Conservation (phyloP, 2,329 filamentous ascomycete species). For the Colletotrichum orchidophilum region DNA sequence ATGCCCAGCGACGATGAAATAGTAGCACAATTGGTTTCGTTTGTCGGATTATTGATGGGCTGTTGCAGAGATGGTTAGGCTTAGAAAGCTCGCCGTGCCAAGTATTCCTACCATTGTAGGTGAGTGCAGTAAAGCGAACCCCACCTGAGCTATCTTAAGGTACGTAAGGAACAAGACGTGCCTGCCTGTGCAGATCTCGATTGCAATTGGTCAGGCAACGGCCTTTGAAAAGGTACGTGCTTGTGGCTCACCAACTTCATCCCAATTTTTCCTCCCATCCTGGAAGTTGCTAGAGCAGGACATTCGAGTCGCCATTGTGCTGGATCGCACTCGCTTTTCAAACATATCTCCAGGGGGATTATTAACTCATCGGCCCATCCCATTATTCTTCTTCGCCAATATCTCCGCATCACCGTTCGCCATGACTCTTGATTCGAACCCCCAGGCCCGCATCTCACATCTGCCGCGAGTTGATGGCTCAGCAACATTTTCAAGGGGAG, state of each 20-base stretch:
- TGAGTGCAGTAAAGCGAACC: background rate
- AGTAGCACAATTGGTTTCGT: background rate
- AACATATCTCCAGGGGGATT: background rate
- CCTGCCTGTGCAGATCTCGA: background rate
- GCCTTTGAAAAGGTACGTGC: slow-evolving; percentile 18
- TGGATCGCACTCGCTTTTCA: background rate
- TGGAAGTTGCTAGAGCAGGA: background rate
- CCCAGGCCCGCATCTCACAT: slow-evolving; percentile 63
- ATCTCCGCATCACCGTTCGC: background rate
- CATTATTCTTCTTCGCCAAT: background rate
- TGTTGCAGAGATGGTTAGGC: background rate
- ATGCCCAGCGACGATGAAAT: background rate
- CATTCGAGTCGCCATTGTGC: background rate
- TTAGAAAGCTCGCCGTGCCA: background rate
- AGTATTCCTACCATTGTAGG: background rate
- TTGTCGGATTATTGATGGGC: background rate
- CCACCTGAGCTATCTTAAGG: background rate
- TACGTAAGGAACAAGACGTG: background rate
- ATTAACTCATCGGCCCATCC: background rate
- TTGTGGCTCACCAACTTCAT: slow-evolving; percentile 1
- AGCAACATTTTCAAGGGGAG: slow-evolving; percentile 77
- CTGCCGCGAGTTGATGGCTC: slow-evolving; percentile 82
- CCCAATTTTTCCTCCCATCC: background rate
- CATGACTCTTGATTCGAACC: slow-evolving; percentile 46
- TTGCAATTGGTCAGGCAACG: background rate